Percentiles rank a stretch among this genome's conserved stretches.
phyloP scores from a whole-genome alignment of 2,329 filamentous ascomycete genomes.

The Cladosporium sp. region DNA sequence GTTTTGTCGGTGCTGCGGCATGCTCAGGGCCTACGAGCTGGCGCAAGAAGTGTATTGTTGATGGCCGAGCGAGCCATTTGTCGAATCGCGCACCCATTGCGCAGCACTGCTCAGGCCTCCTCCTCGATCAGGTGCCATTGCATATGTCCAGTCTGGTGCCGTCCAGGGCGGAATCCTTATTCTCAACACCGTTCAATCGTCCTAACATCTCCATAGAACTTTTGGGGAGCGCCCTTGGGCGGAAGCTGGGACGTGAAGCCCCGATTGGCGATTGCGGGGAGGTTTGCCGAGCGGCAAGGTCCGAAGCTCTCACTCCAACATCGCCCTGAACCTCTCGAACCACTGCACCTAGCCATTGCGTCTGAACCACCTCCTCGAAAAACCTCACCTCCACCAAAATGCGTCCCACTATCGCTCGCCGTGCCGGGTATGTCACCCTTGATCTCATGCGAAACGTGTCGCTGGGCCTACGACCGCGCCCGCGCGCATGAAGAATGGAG shows the following conservation, averaged over 20 bases:
- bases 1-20: background rate
- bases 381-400: constrained; percentile 16
- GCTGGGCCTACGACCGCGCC: background rate
- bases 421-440: constrained; percentile 37
- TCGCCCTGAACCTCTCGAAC: background rate
- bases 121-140: constrained; percentile 33
- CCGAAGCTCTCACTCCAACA: background rate
- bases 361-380: background rate
- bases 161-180: background rate
- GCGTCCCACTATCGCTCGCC: constrained; percentile 34
- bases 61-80: constrained; percentile 42
- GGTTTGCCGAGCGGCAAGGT: too few relatives aligned
- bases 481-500: background rate
- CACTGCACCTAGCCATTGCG: constrained; percentile 1
- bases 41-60: constrained; percentile 29
- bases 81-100: constrained; percentile 43
- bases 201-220: background rate
- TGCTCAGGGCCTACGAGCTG: constrained; percentile 13
- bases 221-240: too few relatives aligned
- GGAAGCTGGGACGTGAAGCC: too few relatives aligned
- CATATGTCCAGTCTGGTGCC: constrained; percentile 17
- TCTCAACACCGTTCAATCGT: background rate
- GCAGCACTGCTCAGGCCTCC: constrained; percentile 17
- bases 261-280: too few relatives aligned
- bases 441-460: background rate